Conservation (phyloP, 768 basidiomycete genomes). For the Russula compacta region DNA sequence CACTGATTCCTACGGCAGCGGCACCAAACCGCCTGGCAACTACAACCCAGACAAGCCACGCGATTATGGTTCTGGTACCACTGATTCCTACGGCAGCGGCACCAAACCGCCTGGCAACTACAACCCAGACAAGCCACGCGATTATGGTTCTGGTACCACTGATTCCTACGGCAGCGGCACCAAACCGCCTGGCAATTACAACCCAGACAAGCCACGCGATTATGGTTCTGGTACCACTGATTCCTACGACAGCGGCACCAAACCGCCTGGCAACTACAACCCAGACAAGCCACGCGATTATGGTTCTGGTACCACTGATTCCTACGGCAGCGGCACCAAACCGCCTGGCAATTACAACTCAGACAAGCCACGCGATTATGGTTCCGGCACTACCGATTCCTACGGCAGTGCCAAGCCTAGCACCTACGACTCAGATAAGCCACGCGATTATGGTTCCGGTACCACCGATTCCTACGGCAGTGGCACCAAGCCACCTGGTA, state of each 20-base stretch:
- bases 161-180: not conserved
- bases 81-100: not conserved
- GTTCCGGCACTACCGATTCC: not conserved
- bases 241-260: not conserved
- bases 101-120: not conserved
- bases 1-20: not conserved
- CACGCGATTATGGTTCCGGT: not conserved
- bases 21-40: not conserved
- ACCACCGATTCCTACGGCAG: not conserved
- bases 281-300: constrained; percentile 20
- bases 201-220: not conserved
- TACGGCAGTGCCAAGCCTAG: not conserved
- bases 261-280: constrained; percentile 16
- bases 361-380: not conserved
- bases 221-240: not conserved
- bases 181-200: not conserved
- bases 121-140: not conserved
- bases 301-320: not conserved
- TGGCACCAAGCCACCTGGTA: not conserved
- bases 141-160: not conserved
- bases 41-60: not conserved
- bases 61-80: not conserved
- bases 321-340: constrained; percentile 14
- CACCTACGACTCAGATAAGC: not conserved
- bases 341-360: not conserved